Evolutionary conservation across 2,329 filamentous ascomycete genomes (phyloP), one percentile per base, ranked within the genome.

Genomic region (Elsinoe necatrix): DNA sequence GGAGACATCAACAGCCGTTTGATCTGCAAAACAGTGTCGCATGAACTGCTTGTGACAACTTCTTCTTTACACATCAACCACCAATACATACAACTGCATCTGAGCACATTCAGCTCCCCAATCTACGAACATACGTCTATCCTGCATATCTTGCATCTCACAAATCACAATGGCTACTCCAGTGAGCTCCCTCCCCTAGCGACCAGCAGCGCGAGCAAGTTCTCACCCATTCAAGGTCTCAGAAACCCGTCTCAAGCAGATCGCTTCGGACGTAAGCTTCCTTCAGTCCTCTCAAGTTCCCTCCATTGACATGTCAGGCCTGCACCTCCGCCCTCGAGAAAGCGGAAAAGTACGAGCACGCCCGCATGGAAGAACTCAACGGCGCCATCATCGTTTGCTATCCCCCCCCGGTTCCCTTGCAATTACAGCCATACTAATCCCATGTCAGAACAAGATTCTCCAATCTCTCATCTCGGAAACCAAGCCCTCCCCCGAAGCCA

Each of bases 311-410:
- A 39, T 54, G 18, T 16, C 61, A 95, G 90, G 91, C 89, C 64
- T 95, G 91, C 78, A 83, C 87, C 68, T 80, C 79, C 63, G 86
- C 89, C 59, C 81, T 97, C 65, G 82, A 83, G 61, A 79, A 74
- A 61, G 83, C 84, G 59, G 83, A 89, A 60, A 84, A 80, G 73
- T 98, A 98, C 76, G 87, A 95, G 63, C 93, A 97, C 73, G 74
- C 83, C 57, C 85, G 86, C 69, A 95, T 92, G 34, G 83, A 86
- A 69, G 76, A 83, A 64, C 97, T 92, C 92, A 97, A 97, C 77
- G 86, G 86, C 31, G 77, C 80, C 63, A 97, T 98, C 72, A 96
- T 97, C 72, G 90, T 95, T 80, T 66, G 82, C 21, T n/a, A n/a
- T n/a, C 20, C 18, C 12, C 76, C 60, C 61, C 20, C 71, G 61